Evolutionary conservation across 306 rosid species (phyloP), one percentile per base, ranked within the genome.

Genomic region (Quercus cerris): DNA sequence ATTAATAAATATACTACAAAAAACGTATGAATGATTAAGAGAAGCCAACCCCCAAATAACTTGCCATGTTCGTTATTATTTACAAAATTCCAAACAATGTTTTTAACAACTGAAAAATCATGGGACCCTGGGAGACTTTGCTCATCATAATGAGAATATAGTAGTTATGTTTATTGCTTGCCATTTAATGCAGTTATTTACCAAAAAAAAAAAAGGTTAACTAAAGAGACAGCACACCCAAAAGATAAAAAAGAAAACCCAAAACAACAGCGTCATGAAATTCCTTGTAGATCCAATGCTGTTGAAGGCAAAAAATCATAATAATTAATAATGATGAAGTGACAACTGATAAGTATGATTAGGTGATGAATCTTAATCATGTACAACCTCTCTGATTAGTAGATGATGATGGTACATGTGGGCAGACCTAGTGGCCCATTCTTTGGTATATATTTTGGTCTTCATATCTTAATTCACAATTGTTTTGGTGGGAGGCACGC

Each of bases 401-500:
- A 12, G 66, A 59, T 49, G 17, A 49, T 23, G 66, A 59, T 59
- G 25, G 64, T 22, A 7, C 64, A 9, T 23, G 25, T 12, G 25
- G 31, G 5, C 31, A 20, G 66, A 20, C 11, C 31, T 59, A 4
- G 31, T 49, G 66, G 66, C 66, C 66, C 31, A 20, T 59, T 23
- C 25, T 5, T 59, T 59, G 6, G 30, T 22, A 35, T 35, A 35
- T 35, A 12, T 9, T 11, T 68, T 30, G 81, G 56, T 35, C 17
- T 28, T 57, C 70, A 70, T 28, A 57, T 78, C 76, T 27, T 30
- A 4, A 73, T 78, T 77, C 22, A 6, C 55, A 72, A 20, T 31
- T 73, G 83, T 64, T 74, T 73, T 28, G 83, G 83, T 80, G 73
- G 83, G 83, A 49, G 35, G 83, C 75, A 80, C 13, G 56, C 64